These are phyloP conservation scores for Colletotrichum sp. DNA, from an alignment of 2,329 filamentous ascomycete genomes.

Conservation along the genomic window DNA sequence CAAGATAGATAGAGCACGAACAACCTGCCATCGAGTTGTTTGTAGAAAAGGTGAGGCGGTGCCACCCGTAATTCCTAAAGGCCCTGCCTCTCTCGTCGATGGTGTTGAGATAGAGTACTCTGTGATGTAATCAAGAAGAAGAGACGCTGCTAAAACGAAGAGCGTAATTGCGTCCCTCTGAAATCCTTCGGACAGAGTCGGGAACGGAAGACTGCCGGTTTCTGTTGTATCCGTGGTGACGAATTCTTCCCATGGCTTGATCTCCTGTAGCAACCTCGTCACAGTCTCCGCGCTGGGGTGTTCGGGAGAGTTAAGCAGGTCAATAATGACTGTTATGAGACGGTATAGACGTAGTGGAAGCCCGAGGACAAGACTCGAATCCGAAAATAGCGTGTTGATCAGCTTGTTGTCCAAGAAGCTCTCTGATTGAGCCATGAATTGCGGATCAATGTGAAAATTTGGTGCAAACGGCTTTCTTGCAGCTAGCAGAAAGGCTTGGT, in stretches of 20 bases:
- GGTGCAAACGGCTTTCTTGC: neutral
- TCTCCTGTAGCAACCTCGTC: neutral
- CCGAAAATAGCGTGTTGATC: neutral
- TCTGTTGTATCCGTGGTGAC: fast-evolving
- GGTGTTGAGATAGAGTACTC: neutral
- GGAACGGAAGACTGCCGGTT: fast-evolving
- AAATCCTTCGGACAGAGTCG: neutral
- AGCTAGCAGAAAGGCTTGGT: neutral
- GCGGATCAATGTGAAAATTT: neutral
- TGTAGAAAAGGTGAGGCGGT: no score
- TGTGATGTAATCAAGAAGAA: neutral
- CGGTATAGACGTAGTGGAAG: neutral
- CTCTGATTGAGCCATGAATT: neutral
- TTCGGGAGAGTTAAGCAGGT: neutral
- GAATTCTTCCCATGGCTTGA: neutral
- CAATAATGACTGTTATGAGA: neutral
- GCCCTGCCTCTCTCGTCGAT: neutral
- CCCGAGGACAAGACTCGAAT: neutral
- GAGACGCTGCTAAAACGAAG: neutral
- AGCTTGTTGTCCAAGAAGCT: neutral
- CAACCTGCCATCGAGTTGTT: neutral
- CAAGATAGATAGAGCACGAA: neutral
- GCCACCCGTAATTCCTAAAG: neutral
- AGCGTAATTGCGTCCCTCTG: neutral
- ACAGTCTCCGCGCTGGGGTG: neutral